Percentiles rank a stretch among this genome's conserved stretches.
These are phyloP conservation scores for Striga hermonthica DNA, from an alignment of 305 asterid genomes.

Conservation along the genomic window DNA sequence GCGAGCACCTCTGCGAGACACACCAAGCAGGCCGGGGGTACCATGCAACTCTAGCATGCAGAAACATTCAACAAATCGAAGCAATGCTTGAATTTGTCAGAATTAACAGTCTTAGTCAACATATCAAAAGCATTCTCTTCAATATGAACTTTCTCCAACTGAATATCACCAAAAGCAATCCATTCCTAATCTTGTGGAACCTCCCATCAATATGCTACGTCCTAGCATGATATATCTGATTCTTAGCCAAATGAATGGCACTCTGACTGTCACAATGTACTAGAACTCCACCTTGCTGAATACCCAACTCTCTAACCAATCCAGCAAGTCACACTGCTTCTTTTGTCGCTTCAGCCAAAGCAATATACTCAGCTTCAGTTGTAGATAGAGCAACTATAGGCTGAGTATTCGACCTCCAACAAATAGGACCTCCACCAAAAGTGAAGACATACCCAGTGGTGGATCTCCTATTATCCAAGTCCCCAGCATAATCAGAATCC, in stretches of 20 bases:
- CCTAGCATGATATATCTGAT: background rate
- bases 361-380: no score
- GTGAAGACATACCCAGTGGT: no score
- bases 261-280: background rate
- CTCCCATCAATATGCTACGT: slow-evolving; percentile 1
- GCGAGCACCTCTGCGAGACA: no score
- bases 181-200: background rate
- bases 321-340: background rate
- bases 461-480: no score
- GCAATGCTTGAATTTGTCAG: slow-evolving; percentile 5
- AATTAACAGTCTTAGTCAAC: background rate
- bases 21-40: no score
- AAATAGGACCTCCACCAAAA: no score
- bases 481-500: no score
- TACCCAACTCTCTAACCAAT: background rate
- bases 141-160: background rate
- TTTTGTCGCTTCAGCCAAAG: background rate
- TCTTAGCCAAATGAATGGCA: no score
- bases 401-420: no score
- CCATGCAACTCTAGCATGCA: no score
- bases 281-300: slow-evolving; percentile 2
- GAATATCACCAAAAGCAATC: background rate
- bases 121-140: background rate
- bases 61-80: background rate
- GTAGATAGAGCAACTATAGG: no score